phyloP scores from a whole-genome alignment of 495 filamentous ascomycete genomes.

The Penicillium malachiteum region DNA sequence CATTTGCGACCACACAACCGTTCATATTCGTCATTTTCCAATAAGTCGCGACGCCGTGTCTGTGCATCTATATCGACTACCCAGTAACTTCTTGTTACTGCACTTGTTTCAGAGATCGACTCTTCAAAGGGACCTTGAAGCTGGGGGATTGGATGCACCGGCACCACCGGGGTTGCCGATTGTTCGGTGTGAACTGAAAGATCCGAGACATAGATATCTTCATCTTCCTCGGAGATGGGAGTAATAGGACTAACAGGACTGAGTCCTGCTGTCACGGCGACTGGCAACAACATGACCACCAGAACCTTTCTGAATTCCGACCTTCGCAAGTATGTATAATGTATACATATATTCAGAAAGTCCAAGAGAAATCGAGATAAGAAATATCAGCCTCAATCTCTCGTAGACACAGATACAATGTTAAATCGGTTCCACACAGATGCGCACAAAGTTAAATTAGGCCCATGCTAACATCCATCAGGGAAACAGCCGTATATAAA shows the following conservation, averaged over 20 bases:
- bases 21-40: constrained; percentile 64
- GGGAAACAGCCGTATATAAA: constrained; percentile 13
- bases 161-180: constrained; percentile 31
- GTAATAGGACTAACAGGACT: constrained; percentile 4
- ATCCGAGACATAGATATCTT: not conserved
- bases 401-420: not conserved
- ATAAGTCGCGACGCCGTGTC: constrained; percentile 62
- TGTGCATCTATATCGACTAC: constrained; percentile 62
- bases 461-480: constrained; percentile 16
- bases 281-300: not conserved
- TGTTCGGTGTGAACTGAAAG: not conserved
- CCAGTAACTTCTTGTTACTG: constrained; percentile 45
- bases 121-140: constrained; percentile 95
- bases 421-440: constrained; percentile 3
- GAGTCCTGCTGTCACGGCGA: constrained; percentile 5
- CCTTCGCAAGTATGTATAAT: not conserved
- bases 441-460: constrained; percentile 8
- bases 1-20: constrained; percentile 68
- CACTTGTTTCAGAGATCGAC: constrained; percentile 72
- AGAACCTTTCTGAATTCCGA: too few relatives aligned
- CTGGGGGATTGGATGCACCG: constrained; percentile 73
- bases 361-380: too few relatives aligned
- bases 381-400: not conserved
- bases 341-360: too few relatives aligned
- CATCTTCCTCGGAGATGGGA: constrained; percentile 5